Evolutionary conservation across 176 grass and related monocot species (phyloP), one percentile per base, ranked within the genome.

Genomic region (Musa troglodytarum): DNA sequence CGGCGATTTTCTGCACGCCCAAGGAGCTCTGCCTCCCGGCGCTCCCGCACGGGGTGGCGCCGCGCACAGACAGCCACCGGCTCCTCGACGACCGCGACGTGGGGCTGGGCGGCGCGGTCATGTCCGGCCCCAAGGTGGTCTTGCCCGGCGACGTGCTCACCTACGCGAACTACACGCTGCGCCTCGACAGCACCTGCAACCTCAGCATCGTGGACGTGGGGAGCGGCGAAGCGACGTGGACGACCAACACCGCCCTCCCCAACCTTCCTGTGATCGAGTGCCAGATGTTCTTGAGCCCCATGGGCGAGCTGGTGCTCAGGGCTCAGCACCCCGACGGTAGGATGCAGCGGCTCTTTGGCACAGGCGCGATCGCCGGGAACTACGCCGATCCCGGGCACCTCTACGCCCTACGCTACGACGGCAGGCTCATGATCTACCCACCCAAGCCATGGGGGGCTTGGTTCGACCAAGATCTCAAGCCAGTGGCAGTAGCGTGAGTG

Each of bases 1-100:
- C 63, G 63, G 63, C 63, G 1, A 65, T 65, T 23, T 65, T 28
- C 63, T 65, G 63, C 63, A 65, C 63, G 22, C 63, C 63, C 11
- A 65, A 65, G 63, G 63, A 65, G 63, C 63, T 65, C 11, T 65
- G 63, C 23, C 63, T 21, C 63, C 10, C 63, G 9, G 23, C 11
- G 22, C 63, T 65, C 63, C 63, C 63, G 17, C 22, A 65, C 63
- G 63, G 24, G 9, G 63, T 23, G 22, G 22, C 22, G 10, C 23
- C 63, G 23, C 17, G 23, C 1, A 28, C 22, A 10, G 1, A 3
- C 23, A 10, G 22, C 2, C 22, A 28, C 11, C 8, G 63, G 2
- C 57, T 61, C 17, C 57, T 15, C 57, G n/a, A 23, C 63, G 63
- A 26, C 22, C 4, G 22, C 63, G 63, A 65, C 22, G 2, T 11